phyloP scores from a whole-genome alignment of 331 rosid species.

The Quercus phellos region DNA sequence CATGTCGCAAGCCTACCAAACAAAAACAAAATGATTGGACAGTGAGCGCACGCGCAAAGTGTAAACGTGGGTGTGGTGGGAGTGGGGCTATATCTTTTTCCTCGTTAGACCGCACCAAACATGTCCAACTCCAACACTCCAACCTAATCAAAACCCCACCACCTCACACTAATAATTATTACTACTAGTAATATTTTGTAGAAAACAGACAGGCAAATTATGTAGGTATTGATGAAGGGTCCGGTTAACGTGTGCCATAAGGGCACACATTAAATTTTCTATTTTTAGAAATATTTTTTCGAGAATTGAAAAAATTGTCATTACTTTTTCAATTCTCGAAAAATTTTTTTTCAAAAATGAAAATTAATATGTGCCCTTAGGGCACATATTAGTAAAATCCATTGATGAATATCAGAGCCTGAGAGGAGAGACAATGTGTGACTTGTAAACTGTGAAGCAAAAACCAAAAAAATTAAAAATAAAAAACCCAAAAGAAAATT shows the following conservation, averaged over 20 bases:
- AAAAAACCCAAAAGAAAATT: background rate
- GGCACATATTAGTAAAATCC: no score
- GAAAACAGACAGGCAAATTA: conserved; percentile 16
- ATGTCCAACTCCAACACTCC: background rate
- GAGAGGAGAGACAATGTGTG: background rate
- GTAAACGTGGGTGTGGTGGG: conserved; percentile 4
- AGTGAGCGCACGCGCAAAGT: conserved; percentile 19
- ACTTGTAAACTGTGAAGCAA: background rate
- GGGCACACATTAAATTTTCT: no score
- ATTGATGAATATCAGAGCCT: conserved; percentile 40
- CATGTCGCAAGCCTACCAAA: no score
- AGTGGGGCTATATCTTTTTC: background rate
- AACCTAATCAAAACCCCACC: background rate
- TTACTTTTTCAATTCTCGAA: no score
- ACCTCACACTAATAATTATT: background rate
- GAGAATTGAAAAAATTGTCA: no score
- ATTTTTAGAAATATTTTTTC: no score
- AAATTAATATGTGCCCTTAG: no score
- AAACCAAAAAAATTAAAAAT: background rate
- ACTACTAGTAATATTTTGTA: background rate
- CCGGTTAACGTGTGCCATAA: no score
- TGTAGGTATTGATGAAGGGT: conserved; percentile 58
- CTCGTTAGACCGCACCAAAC: conserved; percentile 22
- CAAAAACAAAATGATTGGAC: background rate
- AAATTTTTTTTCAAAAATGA: no score